A percentile compares a stretch with the other conserved stretches of the same genome.
Evolutionary conservation across 768 basidiomycete genomes (phyloP).

Genomic region (Mycena haematopus): DNA sequence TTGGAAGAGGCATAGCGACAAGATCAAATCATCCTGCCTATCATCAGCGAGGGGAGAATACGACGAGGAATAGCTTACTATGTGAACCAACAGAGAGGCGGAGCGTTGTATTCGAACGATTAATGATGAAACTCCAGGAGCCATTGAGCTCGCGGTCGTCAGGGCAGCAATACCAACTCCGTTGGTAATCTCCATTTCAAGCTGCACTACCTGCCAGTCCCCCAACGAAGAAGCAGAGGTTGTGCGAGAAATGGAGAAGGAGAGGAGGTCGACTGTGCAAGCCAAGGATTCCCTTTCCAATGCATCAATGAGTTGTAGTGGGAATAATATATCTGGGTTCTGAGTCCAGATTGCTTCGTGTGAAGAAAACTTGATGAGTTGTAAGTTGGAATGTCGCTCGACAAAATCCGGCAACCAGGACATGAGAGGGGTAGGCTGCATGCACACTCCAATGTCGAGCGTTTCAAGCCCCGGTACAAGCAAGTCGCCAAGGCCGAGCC

Average conservation of each 20-base stretch:
- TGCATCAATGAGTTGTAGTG: slow-evolving; percentile 3
- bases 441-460: not conserved
- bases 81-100: not conserved
- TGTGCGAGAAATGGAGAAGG: slow-evolving; percentile 13
- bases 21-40: slow-evolving; percentile 5
- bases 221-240: not conserved
- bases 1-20: not conserved
- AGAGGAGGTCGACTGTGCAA: not conserved
- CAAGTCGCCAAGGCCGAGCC: not conserved
- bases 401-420: slow-evolving; percentile 11
- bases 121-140: slow-evolving; percentile 2
- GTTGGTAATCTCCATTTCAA: not conserved
- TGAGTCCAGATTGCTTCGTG: not conserved
- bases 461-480: slow-evolving; percentile 9
- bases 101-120: slow-evolving; percentile 1
- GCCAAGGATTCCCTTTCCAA: slow-evolving; percentile 1
- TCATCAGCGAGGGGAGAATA: not conserved
- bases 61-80: not conserved
- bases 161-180: not conserved
- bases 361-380: slow-evolving; percentile 1
- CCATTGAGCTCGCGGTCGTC: not conserved
- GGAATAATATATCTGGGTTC: slow-evolving; percentile 6
- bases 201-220: not conserved
- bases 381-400: not conserved
- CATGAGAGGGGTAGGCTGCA: not conserved